These are phyloP conservation scores for Epichloe sp. DNA, from an alignment of 2,329 filamentous ascomycete species.

Conservation along the genomic window DNA sequence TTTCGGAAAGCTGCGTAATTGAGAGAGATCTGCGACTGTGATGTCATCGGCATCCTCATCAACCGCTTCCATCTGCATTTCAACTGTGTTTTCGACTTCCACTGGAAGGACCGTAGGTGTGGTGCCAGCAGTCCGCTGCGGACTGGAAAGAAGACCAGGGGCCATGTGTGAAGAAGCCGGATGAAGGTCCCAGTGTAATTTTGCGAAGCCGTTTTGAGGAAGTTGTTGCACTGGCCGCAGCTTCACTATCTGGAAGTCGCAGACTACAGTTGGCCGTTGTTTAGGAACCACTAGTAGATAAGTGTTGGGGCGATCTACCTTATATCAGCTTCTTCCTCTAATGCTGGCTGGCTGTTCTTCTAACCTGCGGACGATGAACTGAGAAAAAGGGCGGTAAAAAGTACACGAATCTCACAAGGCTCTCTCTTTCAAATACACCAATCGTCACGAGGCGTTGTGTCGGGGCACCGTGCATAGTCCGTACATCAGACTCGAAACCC, in stretches of 20 bases:
- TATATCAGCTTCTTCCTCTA: background rate
- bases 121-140: background rate
- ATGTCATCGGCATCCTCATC: constrained; percentile 18
- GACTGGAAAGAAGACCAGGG: constrained; percentile 4
- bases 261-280: background rate
- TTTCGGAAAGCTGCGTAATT: constrained; percentile 34
- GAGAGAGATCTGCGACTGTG: constrained; percentile 31
- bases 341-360: background rate
- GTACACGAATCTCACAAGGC: background rate
- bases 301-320: background rate
- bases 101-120: background rate
- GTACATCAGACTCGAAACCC: background rate
- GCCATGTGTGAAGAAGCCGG: constrained; percentile 2
- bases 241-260: background rate
- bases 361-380: background rate
- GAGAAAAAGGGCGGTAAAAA: background rate
- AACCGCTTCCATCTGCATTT: constrained; percentile 10
- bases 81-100: constrained; percentile 6
- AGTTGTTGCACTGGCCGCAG: background rate
- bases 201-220: background rate
- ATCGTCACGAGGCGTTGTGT: background rate
- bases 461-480: background rate
- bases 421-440: background rate
- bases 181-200: background rate
- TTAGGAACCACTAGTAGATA: background rate